phyloP scores from a whole-genome alignment of 2,329 filamentous ascomycete species.

The Corinectria fuckeliana region DNA sequence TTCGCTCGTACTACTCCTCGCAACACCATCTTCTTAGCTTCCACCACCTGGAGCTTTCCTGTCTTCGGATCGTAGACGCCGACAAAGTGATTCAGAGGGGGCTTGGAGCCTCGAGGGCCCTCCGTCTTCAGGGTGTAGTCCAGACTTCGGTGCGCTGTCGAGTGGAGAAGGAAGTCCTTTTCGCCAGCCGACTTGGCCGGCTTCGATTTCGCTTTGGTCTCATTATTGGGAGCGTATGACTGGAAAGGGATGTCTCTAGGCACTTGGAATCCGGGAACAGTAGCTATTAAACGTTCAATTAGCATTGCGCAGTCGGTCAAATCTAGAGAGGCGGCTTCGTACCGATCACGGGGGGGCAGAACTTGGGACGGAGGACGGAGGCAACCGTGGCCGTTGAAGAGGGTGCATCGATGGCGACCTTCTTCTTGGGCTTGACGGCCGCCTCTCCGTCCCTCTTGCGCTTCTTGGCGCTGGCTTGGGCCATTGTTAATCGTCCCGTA shows the following conservation, averaged over 20 bases:
- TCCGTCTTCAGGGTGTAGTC: conserved; percentile 66
- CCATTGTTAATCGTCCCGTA: conserved; percentile 42
- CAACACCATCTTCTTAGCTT: conserved; percentile 69
- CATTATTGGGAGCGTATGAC: conserved; percentile 53
- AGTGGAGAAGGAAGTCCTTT: conserved; percentile 63
- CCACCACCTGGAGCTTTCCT: conserved; percentile 64
- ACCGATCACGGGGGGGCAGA: conserved; percentile 62
- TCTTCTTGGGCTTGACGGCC: conserved; percentile 55
- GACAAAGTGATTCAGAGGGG: conserved; percentile 66
- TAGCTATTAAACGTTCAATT: conserved; percentile 41
- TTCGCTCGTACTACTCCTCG: conserved; percentile 63
- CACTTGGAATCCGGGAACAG: conserved; percentile 46
- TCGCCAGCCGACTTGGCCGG: conserved; percentile 49
- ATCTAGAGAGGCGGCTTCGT: conserved; percentile 31
- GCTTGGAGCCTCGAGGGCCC: conserved; percentile 38
- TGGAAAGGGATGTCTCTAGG: conserved; percentile 51
- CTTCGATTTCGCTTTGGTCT: conserved; percentile 43
- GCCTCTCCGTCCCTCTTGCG: conserved; percentile 58
- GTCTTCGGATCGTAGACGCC: conserved; percentile 68
- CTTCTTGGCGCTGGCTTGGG: conserved; percentile 54
- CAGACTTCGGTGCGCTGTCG: conserved; percentile 61
- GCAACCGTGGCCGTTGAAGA: conserved; percentile 52
- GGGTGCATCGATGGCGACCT: conserved; percentile 55
- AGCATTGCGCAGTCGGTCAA: conserved; percentile 18
- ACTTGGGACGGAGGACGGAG: conserved; percentile 52